These are phyloP conservation scores for Dioszegia hungarica DNA, from an alignment of 768 basidiomycete species.

Conservation along the genomic window DNA sequence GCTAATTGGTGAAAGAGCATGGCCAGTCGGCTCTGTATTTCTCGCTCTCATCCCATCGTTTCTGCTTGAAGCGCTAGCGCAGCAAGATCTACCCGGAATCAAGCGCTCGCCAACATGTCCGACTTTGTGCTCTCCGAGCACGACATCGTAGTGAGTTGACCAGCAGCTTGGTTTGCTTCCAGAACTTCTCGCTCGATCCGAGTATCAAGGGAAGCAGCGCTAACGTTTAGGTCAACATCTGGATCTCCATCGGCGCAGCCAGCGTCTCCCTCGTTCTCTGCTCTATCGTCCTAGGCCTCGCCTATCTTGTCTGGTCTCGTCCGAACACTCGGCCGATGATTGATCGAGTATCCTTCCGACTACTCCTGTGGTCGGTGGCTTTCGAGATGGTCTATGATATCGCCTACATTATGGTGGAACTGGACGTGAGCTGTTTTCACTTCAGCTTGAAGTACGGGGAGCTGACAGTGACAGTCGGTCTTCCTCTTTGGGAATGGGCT, in stretches of 20 bases:
- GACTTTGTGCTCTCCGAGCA: neutral
- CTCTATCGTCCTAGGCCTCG: neutral
- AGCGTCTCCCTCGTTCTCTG: neutral
- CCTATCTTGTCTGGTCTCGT: slow-evolving; percentile 1
- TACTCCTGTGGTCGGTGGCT: slow-evolving; percentile 22
- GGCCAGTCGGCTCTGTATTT: too few species aligned
- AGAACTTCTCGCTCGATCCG: too few species aligned
- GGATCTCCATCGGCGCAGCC: neutral
- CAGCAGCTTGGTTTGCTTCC: neutral
- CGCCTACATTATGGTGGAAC: slow-evolving; percentile 8
- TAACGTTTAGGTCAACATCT: neutral
- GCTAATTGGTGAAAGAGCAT: too few species aligned
- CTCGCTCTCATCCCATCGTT: too few species aligned
- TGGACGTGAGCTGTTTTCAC: slow-evolving; percentile 1
- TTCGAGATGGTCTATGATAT: slow-evolving; percentile 26
- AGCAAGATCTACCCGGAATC: neutral
- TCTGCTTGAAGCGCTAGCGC: too few species aligned
- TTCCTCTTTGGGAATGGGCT: neutral
- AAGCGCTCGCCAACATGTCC: neutral
- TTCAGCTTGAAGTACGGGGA: neutral
- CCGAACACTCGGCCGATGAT: neutral
- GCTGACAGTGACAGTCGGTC: neutral
- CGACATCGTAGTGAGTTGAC: neutral
- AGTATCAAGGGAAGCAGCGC: too few species aligned
- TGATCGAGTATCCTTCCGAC: slow-evolving; percentile 24